Evolutionary conservation across 2,329 filamentous ascomycete species (phyloP).

Genomic region (Neofusicoccum sp.): DNA sequence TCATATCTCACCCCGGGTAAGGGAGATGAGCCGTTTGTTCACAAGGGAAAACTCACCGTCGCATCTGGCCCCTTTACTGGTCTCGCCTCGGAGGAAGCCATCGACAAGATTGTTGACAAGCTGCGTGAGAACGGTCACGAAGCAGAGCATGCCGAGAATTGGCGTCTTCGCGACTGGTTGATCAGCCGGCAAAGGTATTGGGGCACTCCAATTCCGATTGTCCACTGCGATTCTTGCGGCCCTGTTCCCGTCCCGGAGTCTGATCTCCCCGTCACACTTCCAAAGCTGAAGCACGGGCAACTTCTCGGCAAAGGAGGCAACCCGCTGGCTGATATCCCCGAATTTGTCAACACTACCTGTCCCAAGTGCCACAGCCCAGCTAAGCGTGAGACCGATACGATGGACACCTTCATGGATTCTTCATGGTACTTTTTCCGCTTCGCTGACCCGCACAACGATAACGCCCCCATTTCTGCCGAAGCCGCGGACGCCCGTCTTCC

Average conservation of each 20-base stretch:
- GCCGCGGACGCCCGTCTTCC: slow-evolving; percentile 61
- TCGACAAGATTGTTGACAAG: slow-evolving; percentile 56
- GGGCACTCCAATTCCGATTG: slow-evolving; percentile 85
- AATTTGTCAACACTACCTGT: slow-evolving; percentile 74
- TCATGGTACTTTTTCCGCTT: slow-evolving; percentile 92
- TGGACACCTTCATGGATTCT: slow-evolving; percentile 95
- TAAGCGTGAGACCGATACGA: slow-evolving; percentile 84
- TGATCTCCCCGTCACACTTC: slow-evolving; percentile 74
- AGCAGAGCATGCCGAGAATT: slow-evolving; percentile 65
- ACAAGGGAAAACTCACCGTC: slow-evolving; percentile 66
- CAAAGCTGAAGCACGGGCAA: slow-evolving; percentile 67
- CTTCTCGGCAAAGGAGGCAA: slow-evolving; percentile 70
- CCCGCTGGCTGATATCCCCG: slow-evolving; percentile 67
- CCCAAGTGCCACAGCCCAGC: slow-evolving; percentile 70
- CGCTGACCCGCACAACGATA: slow-evolving; percentile 65
- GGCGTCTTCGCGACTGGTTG: slow-evolving; percentile 84
- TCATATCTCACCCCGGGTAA: slow-evolving; percentile 19
- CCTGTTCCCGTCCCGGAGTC: slow-evolving; percentile 73
- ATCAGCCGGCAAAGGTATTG: slow-evolving; percentile 91
- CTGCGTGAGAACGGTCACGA: slow-evolving; percentile 35
- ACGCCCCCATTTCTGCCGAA: slow-evolving; percentile 60
- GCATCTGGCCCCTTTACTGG: slow-evolving; percentile 65
- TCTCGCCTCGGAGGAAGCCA: slow-evolving; percentile 62
- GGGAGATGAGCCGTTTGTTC: slow-evolving; percentile 57
- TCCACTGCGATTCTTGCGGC: slow-evolving; percentile 77